A percentile compares a stretch with the other conserved stretches of the same genome.
These are phyloP conservation scores for Pseudonitzschia multistriata DNA, from an alignment of 108 stramenopile species.

Conservation along the genomic window DNA sequence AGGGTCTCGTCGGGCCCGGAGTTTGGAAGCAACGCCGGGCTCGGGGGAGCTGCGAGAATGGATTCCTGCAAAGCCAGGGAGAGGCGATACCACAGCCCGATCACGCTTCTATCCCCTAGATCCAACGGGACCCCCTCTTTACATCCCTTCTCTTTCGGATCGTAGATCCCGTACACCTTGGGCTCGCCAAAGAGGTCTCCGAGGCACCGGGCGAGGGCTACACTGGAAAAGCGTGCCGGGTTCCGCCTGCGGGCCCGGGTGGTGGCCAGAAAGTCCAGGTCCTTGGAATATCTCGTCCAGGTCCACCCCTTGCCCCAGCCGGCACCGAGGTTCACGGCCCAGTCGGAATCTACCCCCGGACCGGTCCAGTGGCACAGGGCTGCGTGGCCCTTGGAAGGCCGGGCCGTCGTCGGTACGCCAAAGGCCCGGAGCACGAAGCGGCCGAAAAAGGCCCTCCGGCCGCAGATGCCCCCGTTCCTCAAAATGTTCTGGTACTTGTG, in stretches of 20 bases:
- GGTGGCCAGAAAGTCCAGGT: slow-evolving; percentile 16
- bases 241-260: slow-evolving; percentile 3
- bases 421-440: slow-evolving; percentile 21
- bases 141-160: not conserved
- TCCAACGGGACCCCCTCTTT: not conserved
- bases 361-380: slow-evolving; percentile 23
- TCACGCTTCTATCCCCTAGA: not conserved
- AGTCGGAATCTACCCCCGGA: not conserved
- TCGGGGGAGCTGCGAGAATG: not conserved
- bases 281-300: not conserved
- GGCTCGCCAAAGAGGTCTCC: slow-evolving; percentile 1
- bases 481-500: slow-evolving; percentile 26
- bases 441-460: slow-evolving; percentile 30
- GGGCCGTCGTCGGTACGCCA: slow-evolving; percentile 25
- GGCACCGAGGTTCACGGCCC: slow-evolving; percentile 18
- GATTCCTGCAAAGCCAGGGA: slow-evolving; percentile 15
- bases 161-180: slow-evolving; percentile 2
- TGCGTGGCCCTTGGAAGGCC: slow-evolving; percentile 18
- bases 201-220: slow-evolving; percentile 19
- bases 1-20: not conserved
- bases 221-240: not conserved
- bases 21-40: not conserved
- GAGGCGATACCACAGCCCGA: slow-evolving; percentile 18
- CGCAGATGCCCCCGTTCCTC: slow-evolving; percentile 23
- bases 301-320: slow-evolving; percentile 23